Conservation (phyloP, 805 yeast species). For the Ogataea allantospora region DNA sequence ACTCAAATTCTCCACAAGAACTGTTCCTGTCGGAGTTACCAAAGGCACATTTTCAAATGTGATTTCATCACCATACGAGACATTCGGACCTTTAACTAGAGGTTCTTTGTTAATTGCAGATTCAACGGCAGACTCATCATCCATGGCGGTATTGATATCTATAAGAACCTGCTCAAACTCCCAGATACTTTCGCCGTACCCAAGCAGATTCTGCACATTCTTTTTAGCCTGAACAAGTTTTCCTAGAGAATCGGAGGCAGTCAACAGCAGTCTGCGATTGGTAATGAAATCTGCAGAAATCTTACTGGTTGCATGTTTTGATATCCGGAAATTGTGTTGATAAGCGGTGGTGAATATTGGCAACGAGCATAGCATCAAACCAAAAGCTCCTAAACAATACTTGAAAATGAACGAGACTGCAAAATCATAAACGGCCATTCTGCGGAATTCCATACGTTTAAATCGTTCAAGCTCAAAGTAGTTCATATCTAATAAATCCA, state of each 20-base stretch:
- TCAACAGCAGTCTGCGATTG: conserved; percentile 76
- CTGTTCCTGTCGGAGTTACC: conserved; percentile 80
- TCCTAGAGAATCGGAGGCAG: conserved; percentile 87
- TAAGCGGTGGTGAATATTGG: conserved; percentile 63
- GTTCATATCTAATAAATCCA: conserved; percentile 70
- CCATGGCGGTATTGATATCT: conserved; percentile 39
- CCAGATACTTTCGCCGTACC: conserved; percentile 74
- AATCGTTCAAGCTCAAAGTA: conserved; percentile 82
- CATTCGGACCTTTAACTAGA: conserved; percentile 33
- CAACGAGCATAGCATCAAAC: conserved; percentile 79
- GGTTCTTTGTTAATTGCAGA: conserved; percentile 21
- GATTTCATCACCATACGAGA: conserved; percentile 54
- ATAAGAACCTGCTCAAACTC: conserved; percentile 65
- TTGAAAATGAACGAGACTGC: conserved; percentile 87
- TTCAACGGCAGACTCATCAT: conserved; percentile 25
- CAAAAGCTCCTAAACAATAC: conserved; percentile 95
- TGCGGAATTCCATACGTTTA: conserved; percentile 69
- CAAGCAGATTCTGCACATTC: conserved; percentile 77
- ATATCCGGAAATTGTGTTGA: conserved; percentile 42
- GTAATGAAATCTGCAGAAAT: conserved; percentile 85
- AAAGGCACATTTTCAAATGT: conserved; percentile 76
- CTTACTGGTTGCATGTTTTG: conserved; percentile 31
- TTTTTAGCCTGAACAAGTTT: conserved; percentile 81
- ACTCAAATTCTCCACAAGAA: conserved; percentile 60
- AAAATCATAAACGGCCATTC: conserved; percentile 72